Conservation (phyloP, 2,329 filamentous ascomycete species). For the Aspergillus awamori region DNA sequence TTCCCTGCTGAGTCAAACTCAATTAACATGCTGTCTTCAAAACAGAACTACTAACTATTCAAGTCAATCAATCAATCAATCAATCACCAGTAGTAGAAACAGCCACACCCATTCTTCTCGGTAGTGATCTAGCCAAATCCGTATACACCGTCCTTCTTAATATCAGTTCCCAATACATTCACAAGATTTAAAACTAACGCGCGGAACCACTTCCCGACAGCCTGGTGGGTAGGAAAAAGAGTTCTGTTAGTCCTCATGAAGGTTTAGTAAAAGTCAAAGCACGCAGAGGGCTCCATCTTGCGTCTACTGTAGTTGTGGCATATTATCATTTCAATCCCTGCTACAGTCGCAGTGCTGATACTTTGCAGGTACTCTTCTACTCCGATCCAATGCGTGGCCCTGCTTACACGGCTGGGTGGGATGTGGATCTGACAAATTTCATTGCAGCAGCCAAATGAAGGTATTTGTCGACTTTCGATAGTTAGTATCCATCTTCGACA, state of each 20-base stretch:
- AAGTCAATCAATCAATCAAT: too few species aligned
- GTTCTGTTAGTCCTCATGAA: neutral
- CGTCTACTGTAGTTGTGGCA: neutral
- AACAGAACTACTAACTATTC: too few species aligned
- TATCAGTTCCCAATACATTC: too few species aligned
- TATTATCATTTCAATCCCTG: constrained; percentile 15
- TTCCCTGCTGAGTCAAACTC: neutral
- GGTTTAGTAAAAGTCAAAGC: neutral
- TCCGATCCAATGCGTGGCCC: neutral
- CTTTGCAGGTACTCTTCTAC: neutral
- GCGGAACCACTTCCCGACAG: constrained; percentile 1
- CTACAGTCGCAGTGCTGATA: constrained; percentile 13
- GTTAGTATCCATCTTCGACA: neutral
- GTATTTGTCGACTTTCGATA: neutral
- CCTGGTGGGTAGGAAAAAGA: neutral
- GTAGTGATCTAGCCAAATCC: too few species aligned
- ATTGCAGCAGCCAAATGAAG: neutral
- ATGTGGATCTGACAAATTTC: neutral
- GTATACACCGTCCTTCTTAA: too few species aligned
- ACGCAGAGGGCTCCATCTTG: constrained; percentile 6
- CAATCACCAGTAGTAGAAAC: too few species aligned
- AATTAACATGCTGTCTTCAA: neutral
- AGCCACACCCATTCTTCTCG: too few species aligned
- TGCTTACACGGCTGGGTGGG: neutral
- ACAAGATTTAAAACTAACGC: neutral